Base-by-base conservation (phyloP, 345 rosid genomes). In the Eucalyptus pauciflora region DNA sequence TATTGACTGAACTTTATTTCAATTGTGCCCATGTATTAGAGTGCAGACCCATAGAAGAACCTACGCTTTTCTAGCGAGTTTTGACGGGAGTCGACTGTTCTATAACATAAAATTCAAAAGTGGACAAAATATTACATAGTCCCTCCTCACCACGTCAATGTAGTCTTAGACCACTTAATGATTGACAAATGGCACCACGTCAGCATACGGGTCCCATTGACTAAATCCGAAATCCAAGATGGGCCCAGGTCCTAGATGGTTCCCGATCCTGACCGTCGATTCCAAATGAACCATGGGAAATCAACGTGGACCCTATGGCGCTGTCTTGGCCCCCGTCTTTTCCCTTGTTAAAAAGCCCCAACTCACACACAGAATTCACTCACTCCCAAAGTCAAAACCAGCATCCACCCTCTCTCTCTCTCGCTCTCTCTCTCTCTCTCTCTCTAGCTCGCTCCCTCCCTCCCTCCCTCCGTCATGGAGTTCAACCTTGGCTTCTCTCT, bases 381-480 rank as follows among this genome's bases (percentile, higher is more conserved):
- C 87, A 13, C 87, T 49, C 60, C 31, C n/a, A 9, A 24, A 49
- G 17, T 20, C 56, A 17, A 49, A 25, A 27, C 79, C 33, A 51
- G 24, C 76, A n/a, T 52, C 37, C 86, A 76, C 52, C 46, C 88
- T 49, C 45, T 85, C 83, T 25, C 29, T 86, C n/a, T n/a, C n/a
- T n/a, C n/a, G n/a, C n/a, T n/a, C n/a, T n/a, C n/a, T n/a, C 76
- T 33, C 27, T 13, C 43, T 81, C 62, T 87, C 27, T 4, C 27
- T 41, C 50, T 20, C 83, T 48, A 48, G 2, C 31, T 14, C 92
- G 31, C 52, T 14, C 52, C 31, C 87, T 8, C 50, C 69, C 51
- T 87, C 27, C 27, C 31, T 41, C 54, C 60, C 85, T 62, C 52
- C 18, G 16, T 15, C 92, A 95, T 94, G 97, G 96, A 95, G 89